Evolutionary conservation across 1,139 yeast species (phyloP), one percentile per base, ranked within the genome.

Genomic region (Candida sp.): DNA sequence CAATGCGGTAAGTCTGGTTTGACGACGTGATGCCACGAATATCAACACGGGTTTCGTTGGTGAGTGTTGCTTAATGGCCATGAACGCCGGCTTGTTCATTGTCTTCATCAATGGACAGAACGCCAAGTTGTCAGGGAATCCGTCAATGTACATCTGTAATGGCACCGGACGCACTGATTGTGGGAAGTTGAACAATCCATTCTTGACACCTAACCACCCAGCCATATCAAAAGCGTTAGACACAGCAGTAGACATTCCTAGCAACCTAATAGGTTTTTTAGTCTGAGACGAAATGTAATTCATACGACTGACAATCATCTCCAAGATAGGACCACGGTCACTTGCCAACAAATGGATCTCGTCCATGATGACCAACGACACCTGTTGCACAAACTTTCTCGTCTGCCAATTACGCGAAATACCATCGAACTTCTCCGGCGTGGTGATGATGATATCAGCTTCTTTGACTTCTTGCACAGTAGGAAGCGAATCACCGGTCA

Each of bases 351-450:
- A 76, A 76, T 96, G 99, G 57, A 96, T 92, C 73, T 96, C 99
- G 75, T 96, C 99, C 98, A 96, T 93, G 38, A 96, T 91, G 27
- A 96, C 93, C 54, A 96, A 75, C 0, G 98, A 90, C 1, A 96
- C 88, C 54, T 90, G 85, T 64, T 92, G 97, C 28, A 94, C 98
- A 74, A 93, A 94, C 61, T 85, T 86, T 68, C 98, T 83, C 0
- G 97, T 88, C 66, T 92, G 96, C 99, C 99, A 96, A 64, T 90
- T 92, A 81, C 99, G 94, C 28, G 97, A 90, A 52, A 96, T 92
- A 83, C 99, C 99, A 74, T 96, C 99, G 67, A 94, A 96, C 69
- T 96, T 96, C 72, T 96, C 99, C 0, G 99, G 99, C 0, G 99
- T 96, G 0, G 99, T 94, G 58, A 96, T 88, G 50, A 96, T 89